phyloP scores from a whole-genome alignment of 441 rosid genomes.

The Melastoma candidum region DNA sequence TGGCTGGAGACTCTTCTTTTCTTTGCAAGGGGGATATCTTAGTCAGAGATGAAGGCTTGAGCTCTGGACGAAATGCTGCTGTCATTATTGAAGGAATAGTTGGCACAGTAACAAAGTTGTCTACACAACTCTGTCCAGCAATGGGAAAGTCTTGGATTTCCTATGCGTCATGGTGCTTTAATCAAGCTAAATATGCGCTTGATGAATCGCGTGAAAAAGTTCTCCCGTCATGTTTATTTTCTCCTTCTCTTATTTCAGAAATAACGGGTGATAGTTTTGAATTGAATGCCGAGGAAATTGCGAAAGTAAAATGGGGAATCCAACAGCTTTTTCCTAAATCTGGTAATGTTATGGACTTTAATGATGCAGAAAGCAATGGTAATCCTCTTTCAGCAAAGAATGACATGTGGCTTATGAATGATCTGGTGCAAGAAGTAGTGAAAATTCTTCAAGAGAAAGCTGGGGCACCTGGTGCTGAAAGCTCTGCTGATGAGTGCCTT shows the following conservation, averaged over 20 bases:
- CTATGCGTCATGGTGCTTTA: slow-evolving; percentile 94
- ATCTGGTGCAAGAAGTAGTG: slow-evolving; percentile 46
- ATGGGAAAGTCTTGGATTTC: slow-evolving; percentile 99
- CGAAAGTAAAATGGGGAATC: slow-evolving; percentile 39
- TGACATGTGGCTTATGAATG: slow-evolving; percentile 25
- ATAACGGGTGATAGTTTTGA: slow-evolving; percentile 54
- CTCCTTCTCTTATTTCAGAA: slow-evolving; percentile 58
- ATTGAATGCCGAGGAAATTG: slow-evolving; percentile 67
- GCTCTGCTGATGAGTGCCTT: slow-evolving; percentile 43
- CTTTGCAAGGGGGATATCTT: slow-evolving; percentile 20
- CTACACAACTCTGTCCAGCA: slow-evolving; percentile 78
- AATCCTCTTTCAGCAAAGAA: slow-evolving; percentile 27
- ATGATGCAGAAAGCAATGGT: slow-evolving; percentile 26
- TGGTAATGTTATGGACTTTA: slow-evolving; percentile 20
- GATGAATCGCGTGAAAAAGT: slow-evolving; percentile 29
- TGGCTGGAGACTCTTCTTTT: slow-evolving; percentile 28
- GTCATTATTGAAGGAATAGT: slow-evolving; percentile 60
- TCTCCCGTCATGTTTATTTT: slow-evolving; percentile 45
- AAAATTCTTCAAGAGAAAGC: slow-evolving; percentile 71
- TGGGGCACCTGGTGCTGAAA: slow-evolving; percentile 69
- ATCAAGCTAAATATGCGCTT: slow-evolving; percentile 63
- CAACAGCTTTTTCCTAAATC: slow-evolving; percentile 34
- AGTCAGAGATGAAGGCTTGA: slow-evolving; percentile 27
- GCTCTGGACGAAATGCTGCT: slow-evolving; percentile 27
- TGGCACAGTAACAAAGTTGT: slow-evolving; percentile 71